These are phyloP conservation scores for Trebouxia sp. DNA, from an alignment of 139 green algal genomes.

Conservation along the genomic window DNA sequence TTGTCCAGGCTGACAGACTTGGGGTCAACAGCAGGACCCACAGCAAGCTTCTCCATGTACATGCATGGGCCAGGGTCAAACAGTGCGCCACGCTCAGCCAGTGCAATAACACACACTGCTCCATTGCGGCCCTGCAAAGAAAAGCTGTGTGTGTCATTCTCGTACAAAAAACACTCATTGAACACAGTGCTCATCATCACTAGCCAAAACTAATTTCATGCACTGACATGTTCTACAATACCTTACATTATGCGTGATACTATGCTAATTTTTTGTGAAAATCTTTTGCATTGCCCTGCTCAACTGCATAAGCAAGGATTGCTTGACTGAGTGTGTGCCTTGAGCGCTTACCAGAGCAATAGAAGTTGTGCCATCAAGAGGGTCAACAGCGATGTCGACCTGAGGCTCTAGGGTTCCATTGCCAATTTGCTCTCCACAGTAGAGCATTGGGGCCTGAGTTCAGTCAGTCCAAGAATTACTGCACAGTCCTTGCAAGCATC, in stretches of 20 bases:
- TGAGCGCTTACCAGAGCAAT: conserved; percentile 53
- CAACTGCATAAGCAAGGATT: too few species aligned
- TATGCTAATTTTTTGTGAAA: too few species aligned
- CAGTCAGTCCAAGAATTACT: neutral
- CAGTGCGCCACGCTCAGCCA: conserved; percentile 72
- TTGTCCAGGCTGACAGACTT: conserved; percentile 58
- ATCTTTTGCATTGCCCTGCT: too few species aligned
- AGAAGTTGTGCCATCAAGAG: conserved; percentile 77
- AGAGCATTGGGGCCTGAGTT: conserved; percentile 82
- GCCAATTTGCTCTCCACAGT: conserved; percentile 61
- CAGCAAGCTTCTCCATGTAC: conserved; percentile 53
- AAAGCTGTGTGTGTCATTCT: too few species aligned
- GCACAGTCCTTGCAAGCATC: neutral
- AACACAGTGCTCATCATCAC: too few species aligned
- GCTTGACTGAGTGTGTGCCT: too few species aligned
- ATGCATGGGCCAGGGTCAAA: conserved; percentile 81
- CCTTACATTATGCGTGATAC: too few species aligned
- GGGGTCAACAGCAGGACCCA: conserved; percentile 59
- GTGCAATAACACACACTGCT: conserved; percentile 67
- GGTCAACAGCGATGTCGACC: conserved; percentile 87
- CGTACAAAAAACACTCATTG: too few species aligned
- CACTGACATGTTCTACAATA: too few species aligned
- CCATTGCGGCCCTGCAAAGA: conserved; percentile 41
- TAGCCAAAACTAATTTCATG: too few species aligned
- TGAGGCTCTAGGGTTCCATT: conserved; percentile 36